These are phyloP conservation scores for Trametes sanguinea DNA, from an alignment of 768 basidiomycete genomes.

Conservation along the genomic window DNA sequence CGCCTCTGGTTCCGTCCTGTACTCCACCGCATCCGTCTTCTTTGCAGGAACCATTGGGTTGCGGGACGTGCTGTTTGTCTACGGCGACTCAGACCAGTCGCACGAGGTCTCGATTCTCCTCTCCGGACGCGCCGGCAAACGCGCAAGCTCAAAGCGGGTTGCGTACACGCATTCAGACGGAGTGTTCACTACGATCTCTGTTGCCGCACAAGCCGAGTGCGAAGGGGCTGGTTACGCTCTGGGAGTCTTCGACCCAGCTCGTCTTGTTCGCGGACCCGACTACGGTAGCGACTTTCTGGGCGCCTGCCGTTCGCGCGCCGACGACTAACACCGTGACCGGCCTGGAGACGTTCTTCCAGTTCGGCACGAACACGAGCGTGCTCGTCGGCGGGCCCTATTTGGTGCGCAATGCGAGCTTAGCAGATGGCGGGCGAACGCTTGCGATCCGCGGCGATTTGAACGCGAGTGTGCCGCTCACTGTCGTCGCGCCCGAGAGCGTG, in stretches of 20 bases:
- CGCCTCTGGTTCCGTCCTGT: slow-evolving; percentile 48
- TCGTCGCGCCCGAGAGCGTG: slow-evolving; percentile 61
- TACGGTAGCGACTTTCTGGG: slow-evolving; percentile 75
- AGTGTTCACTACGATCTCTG: slow-evolving; percentile 48
- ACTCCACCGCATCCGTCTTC: slow-evolving; percentile 75
- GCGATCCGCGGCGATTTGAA: slow-evolving; percentile 71
- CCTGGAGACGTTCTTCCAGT: slow-evolving; percentile 59
- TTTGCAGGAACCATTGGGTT: slow-evolving; percentile 54
- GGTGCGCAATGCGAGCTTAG: slow-evolving; percentile 44
- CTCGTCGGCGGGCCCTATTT: slow-evolving; percentile 53
- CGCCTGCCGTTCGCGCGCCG: slow-evolving; percentile 55
- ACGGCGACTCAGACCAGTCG: slow-evolving; percentile 36
- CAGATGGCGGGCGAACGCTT: slow-evolving; percentile 37
- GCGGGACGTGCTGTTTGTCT: slow-evolving; percentile 44
- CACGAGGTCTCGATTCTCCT: slow-evolving; percentile 38
- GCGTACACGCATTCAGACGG: slow-evolving; percentile 30
- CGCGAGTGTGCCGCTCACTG: slow-evolving; percentile 54
- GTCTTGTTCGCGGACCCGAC: slow-evolving; percentile 67
- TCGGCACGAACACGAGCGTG: slow-evolving; percentile 71
- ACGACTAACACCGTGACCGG: slow-evolving; percentile 33
- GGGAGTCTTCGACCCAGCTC: slow-evolving; percentile 67
- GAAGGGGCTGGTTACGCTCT: slow-evolving; percentile 58
- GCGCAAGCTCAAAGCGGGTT: slow-evolving; percentile 22
- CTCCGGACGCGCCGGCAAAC: slow-evolving; percentile 9
- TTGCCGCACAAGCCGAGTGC: slow-evolving; percentile 52